Conservation (phyloP, 2,329 filamentous ascomycete species). For the Calycina herbarum region DNA sequence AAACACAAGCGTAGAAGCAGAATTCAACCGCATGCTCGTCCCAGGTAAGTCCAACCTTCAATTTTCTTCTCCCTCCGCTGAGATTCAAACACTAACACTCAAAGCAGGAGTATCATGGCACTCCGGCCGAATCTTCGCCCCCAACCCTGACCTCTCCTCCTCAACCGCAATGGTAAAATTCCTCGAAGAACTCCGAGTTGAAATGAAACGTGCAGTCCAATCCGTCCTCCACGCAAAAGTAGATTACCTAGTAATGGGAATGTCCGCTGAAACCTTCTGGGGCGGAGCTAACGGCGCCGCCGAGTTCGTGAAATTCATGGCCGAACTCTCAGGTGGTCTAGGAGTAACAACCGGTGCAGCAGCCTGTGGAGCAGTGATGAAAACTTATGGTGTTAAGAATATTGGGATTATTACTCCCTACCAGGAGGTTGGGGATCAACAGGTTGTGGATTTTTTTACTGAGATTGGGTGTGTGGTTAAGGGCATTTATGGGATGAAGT, state of each 20-base stretch:
- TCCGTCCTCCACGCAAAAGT: conserved; percentile 34
- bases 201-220: conserved; percentile 35
- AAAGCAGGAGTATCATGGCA: conserved; percentile 36
- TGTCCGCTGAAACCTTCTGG: conserved; percentile 40
- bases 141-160: conserved; percentile 35
- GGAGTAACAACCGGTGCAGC: conserved; percentile 37
- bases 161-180: conserved; percentile 37
- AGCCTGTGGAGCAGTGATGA: conserved; percentile 35
- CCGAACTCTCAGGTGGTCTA: conserved; percentile 33
- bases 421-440: conserved; percentile 37
- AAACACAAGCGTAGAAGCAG: conserved; percentile 40
- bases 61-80: no score
- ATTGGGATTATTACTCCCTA: conserved; percentile 39
- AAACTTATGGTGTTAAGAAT: conserved; percentile 32
- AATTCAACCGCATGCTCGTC: conserved; percentile 38
- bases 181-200: conserved; percentile 33
- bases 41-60: conserved; percentile 14
- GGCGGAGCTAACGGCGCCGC: conserved; percentile 36
- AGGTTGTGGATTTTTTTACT: conserved; percentile 38
- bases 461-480: conserved; percentile 36
- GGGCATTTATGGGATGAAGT: conserved; percentile 36
- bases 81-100: no score
- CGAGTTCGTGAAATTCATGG: conserved; percentile 37
- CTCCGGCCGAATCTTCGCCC: conserved; percentile 36
- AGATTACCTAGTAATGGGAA: conserved; percentile 39